A percentile compares a stretch with the other conserved stretches of the same genome.
Conservation (phyloP, 768 basidiomycete genomes). For the Termitomyces sp. region DNA sequence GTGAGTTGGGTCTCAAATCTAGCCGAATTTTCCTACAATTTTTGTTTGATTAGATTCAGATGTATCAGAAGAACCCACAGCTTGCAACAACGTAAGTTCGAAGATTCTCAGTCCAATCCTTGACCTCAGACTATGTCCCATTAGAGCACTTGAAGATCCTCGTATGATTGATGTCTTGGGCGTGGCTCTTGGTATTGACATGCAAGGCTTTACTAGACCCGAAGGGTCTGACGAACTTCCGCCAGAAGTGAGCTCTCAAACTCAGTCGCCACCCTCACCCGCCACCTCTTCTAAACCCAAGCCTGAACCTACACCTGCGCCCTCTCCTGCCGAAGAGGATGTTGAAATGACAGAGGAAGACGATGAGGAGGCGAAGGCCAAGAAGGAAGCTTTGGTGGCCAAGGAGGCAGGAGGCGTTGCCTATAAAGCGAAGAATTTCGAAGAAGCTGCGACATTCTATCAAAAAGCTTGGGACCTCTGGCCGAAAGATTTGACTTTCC, state of each 20-base stretch:
- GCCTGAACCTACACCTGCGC: constrained; percentile 33
- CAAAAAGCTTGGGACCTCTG: constrained; percentile 87
- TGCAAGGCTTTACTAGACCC: constrained; percentile 78
- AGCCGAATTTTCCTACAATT: neutral
- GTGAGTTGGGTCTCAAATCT: constrained; percentile 21
- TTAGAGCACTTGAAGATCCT: constrained; percentile 66
- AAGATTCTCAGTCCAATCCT: neutral
- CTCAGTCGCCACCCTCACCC: constrained; percentile 32
- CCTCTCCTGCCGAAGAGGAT: constrained; percentile 44
- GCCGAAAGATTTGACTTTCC: constrained; percentile 90
- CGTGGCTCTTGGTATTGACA: constrained; percentile 88
- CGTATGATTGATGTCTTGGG: constrained; percentile 94
- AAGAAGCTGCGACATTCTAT: constrained; percentile 70
- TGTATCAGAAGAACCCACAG: constrained; percentile 63
- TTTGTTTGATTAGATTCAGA: constrained; percentile 40
- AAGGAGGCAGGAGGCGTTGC: constrained; percentile 76
- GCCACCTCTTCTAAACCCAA: constrained; percentile 37
- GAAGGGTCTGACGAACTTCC: constrained; percentile 83
- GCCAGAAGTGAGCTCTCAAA: constrained; percentile 37
- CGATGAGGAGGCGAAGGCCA: constrained; percentile 63
- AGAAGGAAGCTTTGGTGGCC: constrained; percentile 71
- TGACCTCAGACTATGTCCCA: neutral
- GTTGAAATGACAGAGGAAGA: constrained; percentile 67
- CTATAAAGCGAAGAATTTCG: constrained; percentile 85
- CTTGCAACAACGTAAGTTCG: constrained; percentile 52